Evolutionary conservation across 1,139 yeast species (phyloP), one percentile per base, ranked within the genome.

Genomic region (Sugiyamaella neomexicana): DNA sequence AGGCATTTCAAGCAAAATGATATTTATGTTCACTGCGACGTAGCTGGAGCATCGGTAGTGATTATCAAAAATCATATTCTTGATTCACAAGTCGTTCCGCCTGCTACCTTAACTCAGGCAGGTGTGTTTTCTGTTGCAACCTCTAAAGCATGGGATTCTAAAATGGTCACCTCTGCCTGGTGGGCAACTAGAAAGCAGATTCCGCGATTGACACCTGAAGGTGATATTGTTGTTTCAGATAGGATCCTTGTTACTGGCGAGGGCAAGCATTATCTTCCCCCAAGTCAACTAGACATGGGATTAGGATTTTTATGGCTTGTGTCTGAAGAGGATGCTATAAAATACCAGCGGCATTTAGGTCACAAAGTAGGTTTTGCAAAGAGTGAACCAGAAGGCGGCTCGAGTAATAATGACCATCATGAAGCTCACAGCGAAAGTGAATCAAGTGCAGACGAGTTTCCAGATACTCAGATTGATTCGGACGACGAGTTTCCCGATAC

Each of bases 81-180:
- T 59, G 80, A 80, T 23, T 79, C 79, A 52, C 60, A 60, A 7
- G 79, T 78, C 8, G 72, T 87, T 1, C 95, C 97, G 0, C 97
- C 97, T 0, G 79, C 89, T 7, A 86, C 99, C 0, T 75, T 91
- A 56, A 78, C 85, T 71, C 99, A 93, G 69, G 97, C 99, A 0
- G 97, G 97, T 10, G 80, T 88, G 9, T 85, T 85, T 64, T 80
- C 95, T 10, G 79, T 90, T 61, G 68, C 72, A 0, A 78, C 95
- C n/a, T 85, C 96, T 1, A 82, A 80, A 47, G 96, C 97, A 0
- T 93, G 99, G 99, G 91, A 84, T 49, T 80, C 85, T 46, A 91
- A 90, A 67, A 78, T 86, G 43, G 80, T 87, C 1, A 81, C 88
- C 0, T 84, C 96, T 0, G 86, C 97, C 2, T 90, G 96, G 96